Base-by-base conservation (phyloP, 345 rosid genomes). In the Microthlaspi erraticum region DNA sequence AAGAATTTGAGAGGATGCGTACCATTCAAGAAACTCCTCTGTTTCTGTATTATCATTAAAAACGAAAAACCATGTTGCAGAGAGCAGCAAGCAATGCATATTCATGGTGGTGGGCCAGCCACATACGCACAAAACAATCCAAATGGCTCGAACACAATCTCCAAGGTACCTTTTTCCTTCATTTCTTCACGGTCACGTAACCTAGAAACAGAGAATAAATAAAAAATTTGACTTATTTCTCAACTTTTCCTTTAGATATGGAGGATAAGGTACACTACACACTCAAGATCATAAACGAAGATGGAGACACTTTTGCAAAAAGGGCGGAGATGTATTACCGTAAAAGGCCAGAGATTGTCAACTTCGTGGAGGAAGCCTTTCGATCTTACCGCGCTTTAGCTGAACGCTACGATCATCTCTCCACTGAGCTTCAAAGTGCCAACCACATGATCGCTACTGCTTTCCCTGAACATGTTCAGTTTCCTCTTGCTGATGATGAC, bases 51-150 rank as follows among this genome's bases (percentile, higher is more conserved):
- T n/a, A 4, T 42, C 54, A 2, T 17, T 41, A 67, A 20, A 20
- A 16, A 44, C 51, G 60, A n/a, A 43, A 43, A 31, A 68, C 38
- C 18, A 83, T 88, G 96, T 70, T 88, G 84, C 96, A 88, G 70
- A 83, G 89, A 81, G 93, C 93, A 36, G 91, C 93, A 37, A 80
- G 80, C 77, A 86, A 87, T 77, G 91, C 96, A 11, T 87, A 90
- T 79, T 87, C 96, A 58, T 90, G 96, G 96, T 87, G 93, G 96
- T 90, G 96, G 96, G 93, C 88, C 6, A 90, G 96, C 84, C 93
- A 90, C 64, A 83, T 90, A 36, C 78, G 96, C 16, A 90, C 96
- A 9, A 90, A 90, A 74, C 96, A 90, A 55, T 90, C 96, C 3
- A 87, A 90, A 84, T 87, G 96, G 96, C 85, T 90, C 11, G 90